Percentiles rank a stretch among this genome's conserved stretches.
phyloP scores from a whole-genome alignment of 2,329 filamentous ascomycete genomes.

The Fusarium sp. region DNA sequence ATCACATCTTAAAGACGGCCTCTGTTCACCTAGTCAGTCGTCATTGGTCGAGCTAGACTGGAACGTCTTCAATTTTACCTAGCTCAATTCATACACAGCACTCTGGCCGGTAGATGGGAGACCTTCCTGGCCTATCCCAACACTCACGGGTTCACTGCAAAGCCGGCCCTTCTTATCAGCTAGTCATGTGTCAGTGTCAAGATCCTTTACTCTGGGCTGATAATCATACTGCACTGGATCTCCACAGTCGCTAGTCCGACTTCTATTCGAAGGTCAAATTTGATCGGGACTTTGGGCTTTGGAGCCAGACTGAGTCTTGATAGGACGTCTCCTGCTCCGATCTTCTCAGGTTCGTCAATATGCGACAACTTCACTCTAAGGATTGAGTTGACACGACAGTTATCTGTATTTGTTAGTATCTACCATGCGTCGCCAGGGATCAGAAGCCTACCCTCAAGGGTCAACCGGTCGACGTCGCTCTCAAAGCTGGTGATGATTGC shows the following conservation, averaged over 20 bases:
- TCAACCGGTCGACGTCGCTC: background rate
- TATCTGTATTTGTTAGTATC: background rate
- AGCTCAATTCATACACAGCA: background rate
- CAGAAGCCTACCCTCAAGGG: background rate
- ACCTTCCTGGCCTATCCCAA: fast-evolving
- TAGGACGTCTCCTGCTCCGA: background rate
- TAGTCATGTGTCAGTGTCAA: background rate
- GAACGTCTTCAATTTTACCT: background rate
- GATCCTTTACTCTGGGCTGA: background rate
- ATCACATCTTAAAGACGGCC: background rate
- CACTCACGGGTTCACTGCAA: background rate
- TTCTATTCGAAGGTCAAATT: background rate
- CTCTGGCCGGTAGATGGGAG: background rate
- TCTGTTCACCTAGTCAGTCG: background rate
- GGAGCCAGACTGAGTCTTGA: background rate
- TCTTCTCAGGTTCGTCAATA: background rate
- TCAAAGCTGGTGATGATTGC: background rate
- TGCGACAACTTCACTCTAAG: background rate
- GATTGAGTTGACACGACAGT: background rate
- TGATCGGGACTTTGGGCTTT: background rate
- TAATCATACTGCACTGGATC: background rate
- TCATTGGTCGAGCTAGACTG: background rate
- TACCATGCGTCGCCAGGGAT: background rate
- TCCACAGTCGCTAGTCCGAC: background rate
- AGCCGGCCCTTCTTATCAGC: background rate